Evolutionary conservation across 768 basidiomycete genomes (phyloP), one percentile per base, ranked within the genome.

Genomic region (Crucibulum laeve): DNA sequence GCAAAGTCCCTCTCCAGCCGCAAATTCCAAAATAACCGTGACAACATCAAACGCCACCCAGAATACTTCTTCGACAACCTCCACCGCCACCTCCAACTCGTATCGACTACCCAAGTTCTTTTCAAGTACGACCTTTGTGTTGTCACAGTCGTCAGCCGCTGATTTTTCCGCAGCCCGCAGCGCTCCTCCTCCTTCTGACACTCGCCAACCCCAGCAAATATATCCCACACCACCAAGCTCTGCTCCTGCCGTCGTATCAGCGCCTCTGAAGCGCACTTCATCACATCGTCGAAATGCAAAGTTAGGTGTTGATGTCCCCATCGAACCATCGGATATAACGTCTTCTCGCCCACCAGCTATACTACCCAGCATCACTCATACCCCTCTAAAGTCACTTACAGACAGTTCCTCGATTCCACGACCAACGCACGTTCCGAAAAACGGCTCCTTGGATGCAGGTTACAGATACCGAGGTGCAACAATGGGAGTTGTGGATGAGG

Each of bases 401-500:
- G 19, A 30, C 25, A 41, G 23, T 17, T 6, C 5, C 45, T 25
- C 15, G 25, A 35, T 37, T 44, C 41, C 46, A 46, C 47, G 23
- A 21, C 10, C 50, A 50, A 46, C 45, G 39, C 44, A 53, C 45
- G 21, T 19, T 17, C 51, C 52, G 4, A 56, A 54, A 19, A 61
- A 62, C 35, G 52, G 53, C 30, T 71, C 71, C 1, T 44, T 67
- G 32, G 71, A 73, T 33, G 67, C 64, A 3, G 61, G 59, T 10
- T 59, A 60, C 44, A 55, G 64, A n/a, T 68, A 65, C 48, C 64
- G 62, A 28, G 57, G 58, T 4, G 45, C 38, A 11, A 44, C 51
- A 7, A 64, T 69, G 65, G 58, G 59, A 41, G 58, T 63, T 13
- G 63, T 69, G 8, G 61, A 65, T 43, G 71, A 71, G 43, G 67